Evolutionary conservation across 805 yeast species (phyloP).

Genomic region (Schizosaccharomyces cryophilus): DNA sequence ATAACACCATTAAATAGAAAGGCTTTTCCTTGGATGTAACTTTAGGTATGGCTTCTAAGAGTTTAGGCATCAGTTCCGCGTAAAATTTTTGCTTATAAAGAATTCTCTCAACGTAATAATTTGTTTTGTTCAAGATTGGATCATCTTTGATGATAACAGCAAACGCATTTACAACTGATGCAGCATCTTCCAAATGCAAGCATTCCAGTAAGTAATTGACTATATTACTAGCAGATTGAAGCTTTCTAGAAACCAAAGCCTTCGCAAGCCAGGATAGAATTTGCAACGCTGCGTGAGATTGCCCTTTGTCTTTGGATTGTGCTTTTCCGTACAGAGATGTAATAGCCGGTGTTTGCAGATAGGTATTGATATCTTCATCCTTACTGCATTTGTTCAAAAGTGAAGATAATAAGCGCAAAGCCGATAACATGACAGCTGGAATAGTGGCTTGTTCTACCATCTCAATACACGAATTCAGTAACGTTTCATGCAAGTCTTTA

Average conservation of each 20-base stretch:
- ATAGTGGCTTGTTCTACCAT: not conserved
- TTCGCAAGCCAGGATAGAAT: not conserved
- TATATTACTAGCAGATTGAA: not conserved
- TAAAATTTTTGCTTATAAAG: conserved; percentile 67
- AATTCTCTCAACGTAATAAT: conserved; percentile 34
- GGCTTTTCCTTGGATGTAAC: conserved; percentile 5
- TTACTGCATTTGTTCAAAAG: conserved; percentile 26
- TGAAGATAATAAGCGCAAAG: conserved; percentile 28
- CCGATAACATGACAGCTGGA: conserved; percentile 1
- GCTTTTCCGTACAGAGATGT: not conserved
- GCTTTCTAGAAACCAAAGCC: not conserved
- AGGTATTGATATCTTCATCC: not conserved
- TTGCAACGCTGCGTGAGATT: conserved; percentile 15
- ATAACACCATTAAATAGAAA: conserved; percentile 33
- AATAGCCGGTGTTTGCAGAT: not conserved
- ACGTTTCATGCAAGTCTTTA: not conserved
- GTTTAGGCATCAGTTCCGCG: conserved; percentile 28
- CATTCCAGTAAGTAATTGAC: not conserved
- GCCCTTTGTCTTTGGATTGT: conserved; percentile 46
- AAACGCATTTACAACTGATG: conserved; percentile 11
- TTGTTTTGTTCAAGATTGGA: conserved; percentile 28
- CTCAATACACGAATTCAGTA: not conserved
- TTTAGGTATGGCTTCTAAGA: conserved; percentile 24
- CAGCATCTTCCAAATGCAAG: not conserved
- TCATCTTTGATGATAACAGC: conserved; percentile 47